Evolutionary conservation across 73 alveolate species (phyloP).

Genomic region (Durusdinium trenchii): DNA sequence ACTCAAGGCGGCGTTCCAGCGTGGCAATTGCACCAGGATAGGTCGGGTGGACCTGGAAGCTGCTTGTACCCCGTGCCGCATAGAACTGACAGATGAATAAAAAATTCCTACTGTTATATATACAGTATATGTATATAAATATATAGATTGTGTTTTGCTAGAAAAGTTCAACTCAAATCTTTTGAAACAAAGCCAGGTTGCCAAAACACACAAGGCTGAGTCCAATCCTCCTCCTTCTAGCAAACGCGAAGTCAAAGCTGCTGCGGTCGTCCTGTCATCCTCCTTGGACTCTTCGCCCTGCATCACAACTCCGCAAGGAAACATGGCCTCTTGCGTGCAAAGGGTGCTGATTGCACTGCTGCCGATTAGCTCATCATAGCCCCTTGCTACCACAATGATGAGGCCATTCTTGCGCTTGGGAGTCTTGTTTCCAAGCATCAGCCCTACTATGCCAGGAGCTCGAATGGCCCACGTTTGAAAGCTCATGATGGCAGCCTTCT

Average conservation of each 20-base stretch:
- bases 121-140: not conserved
- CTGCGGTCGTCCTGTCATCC: not conserved
- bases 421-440: not conserved
- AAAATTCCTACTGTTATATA: not conserved
- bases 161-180: no score
- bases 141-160: no score
- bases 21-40: not conserved
- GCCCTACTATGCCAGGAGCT: not conserved
- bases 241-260: not conserved
- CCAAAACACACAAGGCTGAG: not conserved
- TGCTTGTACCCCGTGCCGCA: no score
- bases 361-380: not conserved
- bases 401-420: not conserved
- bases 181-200: not conserved
- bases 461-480: not conserved
- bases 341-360: not conserved
- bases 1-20: not conserved
- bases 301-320: not conserved
- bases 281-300: not conserved
- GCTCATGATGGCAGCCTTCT: not conserved
- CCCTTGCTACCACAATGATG: not conserved
- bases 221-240: not conserved
- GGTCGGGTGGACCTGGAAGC: not conserved
- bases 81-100: not conserved
- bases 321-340: not conserved